Percentiles rank a stretch among this genome's conserved stretches.
Conservation (phyloP, 225 moss, liverwort and hornwort species). For the Physcomitrium patens region DNA sequence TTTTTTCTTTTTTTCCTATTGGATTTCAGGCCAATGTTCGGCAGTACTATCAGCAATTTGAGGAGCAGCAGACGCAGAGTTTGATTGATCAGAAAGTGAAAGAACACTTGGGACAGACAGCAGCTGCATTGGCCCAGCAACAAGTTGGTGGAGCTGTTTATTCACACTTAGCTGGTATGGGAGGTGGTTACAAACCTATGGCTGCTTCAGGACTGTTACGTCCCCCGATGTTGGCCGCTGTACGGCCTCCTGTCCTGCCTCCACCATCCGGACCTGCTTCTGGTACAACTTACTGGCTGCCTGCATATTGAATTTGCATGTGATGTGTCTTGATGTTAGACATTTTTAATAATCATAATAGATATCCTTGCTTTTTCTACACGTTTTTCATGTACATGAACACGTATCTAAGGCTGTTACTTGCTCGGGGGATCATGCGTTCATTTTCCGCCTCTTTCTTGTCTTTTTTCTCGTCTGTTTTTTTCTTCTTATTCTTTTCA, state of each 20-base stretch:
- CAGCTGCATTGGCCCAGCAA: constrained; percentile 71
- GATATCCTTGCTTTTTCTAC: neutral
- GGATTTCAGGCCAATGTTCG: constrained; percentile 85
- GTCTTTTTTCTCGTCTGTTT: too few relatives aligned
- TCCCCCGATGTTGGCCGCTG: constrained; percentile 71
- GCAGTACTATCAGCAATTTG: constrained; percentile 97
- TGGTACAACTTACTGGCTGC: constrained; percentile 54
- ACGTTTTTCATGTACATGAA: neutral
- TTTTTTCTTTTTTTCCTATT: neutral
- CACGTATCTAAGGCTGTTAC: neutral
- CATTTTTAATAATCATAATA: neutral
- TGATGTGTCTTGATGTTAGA: neutral
- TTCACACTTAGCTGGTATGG: constrained; percentile 78
- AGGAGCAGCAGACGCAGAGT: constrained; percentile 99
- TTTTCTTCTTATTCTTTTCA: too few relatives aligned
- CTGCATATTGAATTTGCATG: neutral
- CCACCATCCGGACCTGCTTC: constrained; percentile 72
- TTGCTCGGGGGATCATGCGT: neutral
- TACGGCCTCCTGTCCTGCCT: constrained; percentile 89
- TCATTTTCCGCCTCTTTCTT: neutral
- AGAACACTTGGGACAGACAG: constrained; percentile 93
- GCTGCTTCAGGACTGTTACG: constrained; percentile 70
- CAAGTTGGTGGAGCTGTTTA: constrained; percentile 92
- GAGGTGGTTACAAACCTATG: constrained; percentile 89
- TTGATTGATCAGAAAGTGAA: constrained; percentile 98